phyloP scores from a whole-genome alignment of 345 rosid genomes.

The Populus pruinosa region DNA sequence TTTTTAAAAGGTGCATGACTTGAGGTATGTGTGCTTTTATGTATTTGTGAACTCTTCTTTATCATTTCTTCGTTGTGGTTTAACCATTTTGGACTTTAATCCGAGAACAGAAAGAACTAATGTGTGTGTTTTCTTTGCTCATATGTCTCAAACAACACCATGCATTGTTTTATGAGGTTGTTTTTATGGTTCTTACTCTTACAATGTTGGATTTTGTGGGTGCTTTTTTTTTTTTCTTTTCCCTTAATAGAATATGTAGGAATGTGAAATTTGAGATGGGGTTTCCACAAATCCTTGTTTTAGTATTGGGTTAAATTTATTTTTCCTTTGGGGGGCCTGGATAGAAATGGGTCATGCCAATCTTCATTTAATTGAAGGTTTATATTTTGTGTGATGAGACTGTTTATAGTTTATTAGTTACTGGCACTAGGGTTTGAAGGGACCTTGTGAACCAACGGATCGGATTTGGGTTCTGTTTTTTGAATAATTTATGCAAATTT shows the following conservation, averaged over 20 bases:
- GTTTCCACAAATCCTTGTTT: background rate
- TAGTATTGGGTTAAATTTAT: background rate
- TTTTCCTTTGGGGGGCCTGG: background rate
- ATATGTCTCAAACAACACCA: background rate
- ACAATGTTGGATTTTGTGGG: conserved; percentile 29
- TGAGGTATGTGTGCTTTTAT: background rate
- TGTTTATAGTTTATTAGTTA: background rate
- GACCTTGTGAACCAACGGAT: background rate
- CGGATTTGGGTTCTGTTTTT: background rate
- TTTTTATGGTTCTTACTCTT: background rate
- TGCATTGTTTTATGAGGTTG: background rate
- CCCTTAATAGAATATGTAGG: background rate
- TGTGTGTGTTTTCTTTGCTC: background rate
- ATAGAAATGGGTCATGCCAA: background rate
- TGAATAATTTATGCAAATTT: background rate
- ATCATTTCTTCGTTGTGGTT: background rate
- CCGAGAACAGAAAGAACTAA: conserved; percentile 14
- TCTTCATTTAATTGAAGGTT: background rate
- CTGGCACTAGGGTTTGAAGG: background rate
- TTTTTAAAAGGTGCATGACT: background rate
- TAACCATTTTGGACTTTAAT: conserved; percentile 18
- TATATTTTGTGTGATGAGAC: background rate
- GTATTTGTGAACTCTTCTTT: background rate
- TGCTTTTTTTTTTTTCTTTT: background rate
- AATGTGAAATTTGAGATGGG: conserved; percentile 10